Conservation (phyloP, 1,139 yeast species). For the Kurtzmaniella quercitrusa region DNA sequence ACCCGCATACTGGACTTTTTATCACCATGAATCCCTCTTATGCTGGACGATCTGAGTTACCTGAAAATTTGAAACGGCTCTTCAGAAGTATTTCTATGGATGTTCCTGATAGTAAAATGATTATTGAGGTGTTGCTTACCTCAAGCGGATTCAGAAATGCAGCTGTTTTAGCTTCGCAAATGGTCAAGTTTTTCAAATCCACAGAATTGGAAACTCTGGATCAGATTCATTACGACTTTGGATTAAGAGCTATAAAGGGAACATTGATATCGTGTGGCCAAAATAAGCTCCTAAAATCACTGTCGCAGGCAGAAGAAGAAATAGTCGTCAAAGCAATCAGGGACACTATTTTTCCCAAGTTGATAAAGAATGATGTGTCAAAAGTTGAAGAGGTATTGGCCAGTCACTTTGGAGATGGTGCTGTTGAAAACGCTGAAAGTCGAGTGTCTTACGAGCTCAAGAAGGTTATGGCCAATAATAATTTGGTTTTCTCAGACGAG, state of each 20-base stretch:
- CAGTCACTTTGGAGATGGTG: conserved; percentile 21
- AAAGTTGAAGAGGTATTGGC: conserved; percentile 29
- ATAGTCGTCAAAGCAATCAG: conserved; percentile 51
- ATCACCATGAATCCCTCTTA: conserved; percentile 93
- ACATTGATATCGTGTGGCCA: conserved; percentile 48
- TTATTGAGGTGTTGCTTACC: conserved; percentile 67
- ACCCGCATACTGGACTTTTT: conserved; percentile 65
- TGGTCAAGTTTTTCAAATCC: conserved; percentile 58
- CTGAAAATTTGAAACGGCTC: conserved; percentile 79
- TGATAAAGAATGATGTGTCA: conserved; percentile 47
- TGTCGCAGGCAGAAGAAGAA: conserved; percentile 24
- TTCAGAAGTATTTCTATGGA: conserved; percentile 77
- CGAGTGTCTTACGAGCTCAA: conserved; percentile 15
- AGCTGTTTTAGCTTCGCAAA: conserved; percentile 34
- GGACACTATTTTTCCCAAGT: conserved; percentile 63
- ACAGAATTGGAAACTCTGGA: neutral
- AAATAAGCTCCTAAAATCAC: neutral
- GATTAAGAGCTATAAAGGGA: conserved; percentile 73
- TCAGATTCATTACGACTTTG: conserved; percentile 87
- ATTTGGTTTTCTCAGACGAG: conserved; percentile 22
- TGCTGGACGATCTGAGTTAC: conserved; percentile 75
- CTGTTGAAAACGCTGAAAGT: conserved; percentile 12
- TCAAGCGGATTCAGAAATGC: conserved; percentile 69
- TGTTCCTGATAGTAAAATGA: conserved; percentile 64
- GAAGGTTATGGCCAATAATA: conserved; percentile 13